phyloP scores from a whole-genome alignment of 1,284 basidiomycete species.

The Lentinus polychrous region DNA sequence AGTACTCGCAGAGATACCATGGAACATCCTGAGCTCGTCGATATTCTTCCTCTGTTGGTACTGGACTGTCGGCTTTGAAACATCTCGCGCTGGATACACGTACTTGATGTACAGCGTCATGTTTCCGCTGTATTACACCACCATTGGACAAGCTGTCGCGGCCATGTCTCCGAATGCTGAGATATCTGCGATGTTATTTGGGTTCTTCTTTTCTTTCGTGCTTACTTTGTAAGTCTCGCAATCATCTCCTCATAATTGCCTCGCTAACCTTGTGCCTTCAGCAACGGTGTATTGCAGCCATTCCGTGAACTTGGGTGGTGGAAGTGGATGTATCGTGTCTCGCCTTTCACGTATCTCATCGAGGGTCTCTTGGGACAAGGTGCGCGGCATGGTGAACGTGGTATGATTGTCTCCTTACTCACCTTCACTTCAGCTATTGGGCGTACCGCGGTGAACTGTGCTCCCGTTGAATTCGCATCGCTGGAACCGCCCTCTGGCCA shows the following conservation, averaged over 20 bases:
- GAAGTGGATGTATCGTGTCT: conserved; percentile 78
- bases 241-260: neutral
- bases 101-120: conserved; percentile 45
- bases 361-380: conserved; percentile 51
- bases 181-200: conserved; percentile 61
- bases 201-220: conserved; percentile 55
- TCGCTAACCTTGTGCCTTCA: conserved; percentile 18
- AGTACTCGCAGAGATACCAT: conserved; percentile 57
- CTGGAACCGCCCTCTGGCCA: conserved; percentile 54
- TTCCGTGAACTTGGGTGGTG: conserved; percentile 68
- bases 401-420: neutral
- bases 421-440: conserved; percentile 22
- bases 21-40: conserved; percentile 54
- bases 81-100: conserved; percentile 47
- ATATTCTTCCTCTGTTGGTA: conserved; percentile 65
- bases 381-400: conserved; percentile 12
- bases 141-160: conserved; percentile 43
- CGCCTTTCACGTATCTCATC: conserved; percentile 69
- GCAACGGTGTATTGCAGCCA: conserved; percentile 62
- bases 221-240: conserved; percentile 49
- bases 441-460: conserved; percentile 39
- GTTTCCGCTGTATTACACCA: conserved; percentile 54
- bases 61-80: conserved; percentile 60
- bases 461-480: conserved; percentile 32
- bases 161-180: conserved; percentile 60